Base-by-base conservation (phyloP, 306 rosid species). In the Gynostemma pentaphyllum region DNA sequence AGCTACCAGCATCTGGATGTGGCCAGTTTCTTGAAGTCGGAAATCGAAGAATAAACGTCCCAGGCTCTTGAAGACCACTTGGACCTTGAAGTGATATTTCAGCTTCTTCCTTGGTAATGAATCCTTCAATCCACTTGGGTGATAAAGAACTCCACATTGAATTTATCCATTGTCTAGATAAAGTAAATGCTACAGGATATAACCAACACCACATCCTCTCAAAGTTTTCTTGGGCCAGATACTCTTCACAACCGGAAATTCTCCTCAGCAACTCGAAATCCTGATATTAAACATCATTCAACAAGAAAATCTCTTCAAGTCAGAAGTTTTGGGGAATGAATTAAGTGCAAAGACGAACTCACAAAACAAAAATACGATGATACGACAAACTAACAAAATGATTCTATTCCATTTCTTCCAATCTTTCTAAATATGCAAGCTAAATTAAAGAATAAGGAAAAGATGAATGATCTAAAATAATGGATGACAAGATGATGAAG, bases 21-120 rank as follows among this genome's bases (percentile, higher is more conserved):
- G 98, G 98, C 98, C 98, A 92, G 71, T 90, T 92, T 78, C 98
- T 74, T 15, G 98, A 92, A 62, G 94, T 88, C 10, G 98, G 98
- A 69, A 92, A 92, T 36, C 98, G 78, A 27, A 92, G 92, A 61
- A 88, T 60, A 84, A 92, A 92, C 8, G 96, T 88, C 65, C 98
- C 98, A 0, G 95, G 94, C 68, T 84, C 94, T 72, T 91, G 95
- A 67, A 87, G 77, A 51, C 97, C 95, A 60, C 77, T 73, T 0
- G 95, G 76, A 61, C 94, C 89, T 80, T 76, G 95, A 75, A 92
- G 96, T 30, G 98, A 84, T 67, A 78, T 74, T 70, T 92, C 96
- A 27, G 98, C 90, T 66, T 92, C 98, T 70, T 92, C 96, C 75
- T 86, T 92, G 9, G 96, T 92, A 63, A 92, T 74, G 72, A 92